Base-by-base conservation (phyloP, 2,329 filamentous ascomycete genomes). In the Geosmithia morbida region DNA sequence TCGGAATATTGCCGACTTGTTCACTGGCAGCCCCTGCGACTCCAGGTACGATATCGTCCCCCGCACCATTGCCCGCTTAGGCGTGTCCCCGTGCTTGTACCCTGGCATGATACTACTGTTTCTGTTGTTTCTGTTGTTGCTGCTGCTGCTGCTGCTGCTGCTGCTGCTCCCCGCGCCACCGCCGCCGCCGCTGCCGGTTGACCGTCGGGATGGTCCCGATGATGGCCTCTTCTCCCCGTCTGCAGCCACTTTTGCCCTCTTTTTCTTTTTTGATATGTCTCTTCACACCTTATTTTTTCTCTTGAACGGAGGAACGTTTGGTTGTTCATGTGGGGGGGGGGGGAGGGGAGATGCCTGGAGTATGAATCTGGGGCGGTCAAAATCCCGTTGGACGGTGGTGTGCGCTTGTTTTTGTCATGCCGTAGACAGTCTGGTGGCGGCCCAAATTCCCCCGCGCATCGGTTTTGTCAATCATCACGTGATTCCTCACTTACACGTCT, bases 41-140 rank as follows among this genome's bases (percentile, higher is more conserved):
- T 65, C 63, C 16, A 66, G 61, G 52, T 64, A 65, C 3, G 63
- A 64, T 51, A 65, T 65, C 44, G 61, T 64, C 8, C 63, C 63
- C 11, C 63, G 58, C 37, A 65, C 63, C 59, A 65, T 61, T 48
- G 61, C 62, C 57, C 62, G 63, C 52, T 63, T 62, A 13, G 59
- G 57, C 43, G 60, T 60, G 53, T 65, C 62, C 44, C 59, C 59
- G 52, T 64, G 62, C 48, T 61, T 64, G 51, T 61, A 64, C 44
- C 60, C 59, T 26, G 22, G 8, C 22, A 26, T 26, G 33, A 5
- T 37, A 11, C 33, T 11, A 11, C 33, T 37, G 33, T 16, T 37
- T 5, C 11, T 16, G 33, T 11, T 16, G 33, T 16, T 37, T 3
- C 33, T 37, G 33, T 11, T 11, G 33, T 11, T 37, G 33, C 11